Base-by-base conservation (phyloP, 129 eudicot genomes). In the Escallonia herrerae region DNA sequence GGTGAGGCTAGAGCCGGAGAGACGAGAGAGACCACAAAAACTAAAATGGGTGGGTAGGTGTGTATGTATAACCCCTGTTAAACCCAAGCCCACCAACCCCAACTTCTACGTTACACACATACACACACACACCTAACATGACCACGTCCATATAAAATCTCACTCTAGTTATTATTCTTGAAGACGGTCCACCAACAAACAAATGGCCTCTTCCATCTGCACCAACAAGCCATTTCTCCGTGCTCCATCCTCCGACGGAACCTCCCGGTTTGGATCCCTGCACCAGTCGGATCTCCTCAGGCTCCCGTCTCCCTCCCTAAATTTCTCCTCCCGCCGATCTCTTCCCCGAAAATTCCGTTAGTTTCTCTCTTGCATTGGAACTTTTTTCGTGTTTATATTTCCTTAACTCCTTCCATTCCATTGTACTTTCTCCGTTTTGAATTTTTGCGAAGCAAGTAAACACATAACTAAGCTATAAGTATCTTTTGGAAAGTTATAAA, bases 201-300 rank as follows among this genome's bases (percentile, higher is more conserved):
- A 60, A 55, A 90, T 87, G 97, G 89, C 95, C 71, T 86, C 95
- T 43, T 83, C 82, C 68, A 85, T 90, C 56, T 75, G 83, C 38
- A n/a, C n/a, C n/a, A 66, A 87, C 72, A 87, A 90, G 62, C 72
- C 76, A n/a, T 90, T 84, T 52, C 52, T 90, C 72, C 87, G 91
- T 60, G 81, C 82, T 73, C 47, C 79, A 8, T 69, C 77, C 15
- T 74, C 84, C 63, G 82, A 63, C 43, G 81, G 72, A 69, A 40
- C 80, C 22, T 79, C 85, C 40, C 81, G 79, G 3, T 40, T 91
- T 37, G 84, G 88, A 71, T 84, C 97, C 15, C 69, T 78, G 15
- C 84, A 53, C 12, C 84, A 62, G 3, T 72, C 90, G 51, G 79
- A 66, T 70, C 62, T 68, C 60, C 76, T 76, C 12, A 54, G 56